A percentile compares a stretch with the other conserved stretches of the same genome.
phyloP scores from a whole-genome alignment of 495 filamentous ascomycete species.

The Tuber magnatum region DNA sequence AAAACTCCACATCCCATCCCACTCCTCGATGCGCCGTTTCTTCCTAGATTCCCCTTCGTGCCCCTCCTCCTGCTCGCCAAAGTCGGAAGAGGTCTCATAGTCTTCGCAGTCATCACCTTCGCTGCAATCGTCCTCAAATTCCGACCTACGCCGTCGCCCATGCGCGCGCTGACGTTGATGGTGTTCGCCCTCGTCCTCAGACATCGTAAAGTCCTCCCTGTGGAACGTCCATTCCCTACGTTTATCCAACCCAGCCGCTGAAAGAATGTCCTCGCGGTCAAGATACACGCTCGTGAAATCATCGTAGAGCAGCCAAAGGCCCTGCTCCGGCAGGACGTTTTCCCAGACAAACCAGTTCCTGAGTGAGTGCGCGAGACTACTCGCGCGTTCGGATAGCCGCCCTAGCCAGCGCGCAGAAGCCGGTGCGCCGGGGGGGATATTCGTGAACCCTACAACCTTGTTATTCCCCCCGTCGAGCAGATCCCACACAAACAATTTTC shows the following conservation, averaged over 20 bases:
- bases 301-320: conserved; percentile 38
- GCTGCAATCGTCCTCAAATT: neutral
- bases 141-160: neutral
- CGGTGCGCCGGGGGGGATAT: neutral
- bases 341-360: conserved; percentile 39
- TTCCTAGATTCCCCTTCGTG: neutral
- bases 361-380: conserved; percentile 19
- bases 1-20: neutral
- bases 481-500: conserved; percentile 41
- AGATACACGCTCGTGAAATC: conserved; percentile 36
- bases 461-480: conserved; percentile 9
- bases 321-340: conserved; percentile 34
- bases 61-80: conserved; percentile 2
- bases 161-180: neutral
- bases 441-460: conserved; percentile 25
- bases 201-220: conserved; percentile 16
- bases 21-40: neutral
- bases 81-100: neutral
- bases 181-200: neutral
- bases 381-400: conserved; percentile 15
- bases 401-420: conserved; percentile 27
- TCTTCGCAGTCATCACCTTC: neutral
- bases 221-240: conserved; percentile 23
- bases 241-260: conserved; percentile 26
- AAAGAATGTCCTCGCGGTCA: conserved; percentile 29